Percentiles rank a stretch among this genome's conserved stretches.
Conservation (phyloP, 345 rosid species). For the Syzygium oleosum region DNA sequence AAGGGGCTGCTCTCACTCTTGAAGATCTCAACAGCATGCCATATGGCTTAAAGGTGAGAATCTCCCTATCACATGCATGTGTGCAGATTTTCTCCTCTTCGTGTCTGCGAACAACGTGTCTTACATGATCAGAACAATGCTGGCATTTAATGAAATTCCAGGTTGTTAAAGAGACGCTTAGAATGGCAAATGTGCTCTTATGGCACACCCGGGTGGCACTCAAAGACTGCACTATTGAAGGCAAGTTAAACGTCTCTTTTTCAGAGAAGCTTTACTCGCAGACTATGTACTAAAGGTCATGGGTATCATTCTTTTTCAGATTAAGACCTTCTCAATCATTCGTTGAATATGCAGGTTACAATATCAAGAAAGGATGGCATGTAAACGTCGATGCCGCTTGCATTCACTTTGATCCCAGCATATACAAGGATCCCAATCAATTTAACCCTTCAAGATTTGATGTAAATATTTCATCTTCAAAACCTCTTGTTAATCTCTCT, state of each 20-base stretch:
- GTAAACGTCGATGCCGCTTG: constrained; percentile 40
- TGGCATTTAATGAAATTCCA: not conserved
- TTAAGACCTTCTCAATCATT: not conserved
- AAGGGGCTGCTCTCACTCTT: constrained; percentile 22
- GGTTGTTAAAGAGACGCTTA: constrained; percentile 53
- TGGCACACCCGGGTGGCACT: constrained; percentile 49
- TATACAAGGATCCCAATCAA: constrained; percentile 30
- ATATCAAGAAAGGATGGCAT: constrained; percentile 46
- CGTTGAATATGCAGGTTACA: constrained; percentile 15
- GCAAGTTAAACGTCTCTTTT: constrained; percentile 4
- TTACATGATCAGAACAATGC: not conserved
- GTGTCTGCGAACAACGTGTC: not conserved
- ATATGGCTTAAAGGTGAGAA: constrained; percentile 35
- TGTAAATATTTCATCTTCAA: constrained; percentile 8
- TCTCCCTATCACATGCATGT: not conserved
- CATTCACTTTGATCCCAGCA: constrained; percentile 35
- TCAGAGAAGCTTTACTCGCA: not conserved
- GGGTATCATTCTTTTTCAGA: not conserved
- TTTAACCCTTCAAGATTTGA: constrained; percentile 57
- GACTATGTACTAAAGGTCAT: no score
- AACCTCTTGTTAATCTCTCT: not conserved
- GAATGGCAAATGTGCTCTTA: constrained; percentile 48
- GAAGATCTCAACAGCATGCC: constrained; percentile 45
- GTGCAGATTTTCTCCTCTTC: not conserved
- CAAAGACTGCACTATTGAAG: constrained; percentile 39